Percentiles rank a stretch among this genome's conserved stretches.
phyloP scores from a whole-genome alignment of 805 yeast genomes.

The Hanseniaspora pseudoguilliermondii region DNA sequence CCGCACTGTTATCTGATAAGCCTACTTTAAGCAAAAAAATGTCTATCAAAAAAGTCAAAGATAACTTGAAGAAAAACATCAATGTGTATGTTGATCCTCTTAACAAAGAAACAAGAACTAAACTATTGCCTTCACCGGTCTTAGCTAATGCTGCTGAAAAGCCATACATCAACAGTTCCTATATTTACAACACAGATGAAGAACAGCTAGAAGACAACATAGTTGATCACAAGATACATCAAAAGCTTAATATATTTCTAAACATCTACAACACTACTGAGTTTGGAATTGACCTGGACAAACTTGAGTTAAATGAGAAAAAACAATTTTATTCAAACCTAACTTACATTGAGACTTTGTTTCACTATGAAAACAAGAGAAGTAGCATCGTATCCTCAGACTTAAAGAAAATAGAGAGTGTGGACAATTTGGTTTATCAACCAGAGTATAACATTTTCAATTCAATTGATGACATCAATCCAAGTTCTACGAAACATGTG shows the following conservation, averaged over 20 bases:
- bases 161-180: not conserved
- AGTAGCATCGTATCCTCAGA: not conserved
- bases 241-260: not conserved
- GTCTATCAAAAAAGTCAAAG: not conserved
- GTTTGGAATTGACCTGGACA: slow-evolving; percentile 16
- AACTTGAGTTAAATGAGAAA: slow-evolving; percentile 12
- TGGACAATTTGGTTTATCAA: slow-evolving; percentile 10
- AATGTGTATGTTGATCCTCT: not conserved
- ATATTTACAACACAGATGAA: not conserved
- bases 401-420: not conserved
- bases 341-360: not conserved
- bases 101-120: not conserved
- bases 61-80: not conserved
- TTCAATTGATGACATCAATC: slow-evolving; percentile 21
- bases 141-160: not conserved
- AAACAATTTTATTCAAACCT: not conserved
- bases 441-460: slow-evolving; percentile 17
- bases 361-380: slow-evolving; percentile 23
- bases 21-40: not conserved
- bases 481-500: slow-evolving; percentile 27
- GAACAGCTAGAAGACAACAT: not conserved
- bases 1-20: not conserved
- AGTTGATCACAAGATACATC: slow-evolving; percentile 1
- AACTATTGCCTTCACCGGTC: not conserved
- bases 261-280: slow-evolving; percentile 14